Base-by-base conservation (phyloP, 257 asterid species). In the Cynanchum wilfordii region DNA sequence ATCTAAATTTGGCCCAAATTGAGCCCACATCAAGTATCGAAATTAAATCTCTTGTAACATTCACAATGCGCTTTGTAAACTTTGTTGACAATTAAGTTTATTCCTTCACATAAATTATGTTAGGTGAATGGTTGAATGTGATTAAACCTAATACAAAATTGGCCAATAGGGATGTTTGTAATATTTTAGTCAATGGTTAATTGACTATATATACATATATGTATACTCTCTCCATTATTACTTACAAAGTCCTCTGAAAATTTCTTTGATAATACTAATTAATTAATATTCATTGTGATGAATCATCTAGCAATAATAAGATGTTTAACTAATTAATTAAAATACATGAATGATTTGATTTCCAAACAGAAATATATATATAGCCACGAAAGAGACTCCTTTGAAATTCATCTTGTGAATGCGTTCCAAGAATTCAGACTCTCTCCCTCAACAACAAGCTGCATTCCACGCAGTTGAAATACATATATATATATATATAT, bases 341-440 rank as follows among this genome's bases (percentile, higher is more conserved):
- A 47, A 47, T 47, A 10, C 3, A 47, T 11, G 6, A 50, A 50
- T 52, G 59, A 54, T n/a, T 54, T 5, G 59, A 54, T 20, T 20
- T 0, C 11, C 25, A 13, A 54, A 54, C 27, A 24, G 27, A 22
- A 7, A 42, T 42, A 33, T 33, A 36, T 36, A 36, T 36, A 54
- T 5, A 20, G 59, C 11, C 27, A 54, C 27, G 67, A 30, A 16
- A 5, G 24, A 62, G 45, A 62, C 45, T 62, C 13, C 24, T 42
- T 62, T 62, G 67, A 62, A 30, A 30, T 62, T 36, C 16, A 17
- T 27, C 16, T 36, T 63, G 68, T 63, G 68, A 63, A 63, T 33
- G 50, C 68, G 9, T 62, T 62, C 16, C 24, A 24, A 30, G 25
- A 30, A 12, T 24, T 10, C 9, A 0, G 9, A 42, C 47, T 42